Conservation (phyloP, 2,329 filamentous ascomycete genomes). For the Didymella arachidicola region DNA sequence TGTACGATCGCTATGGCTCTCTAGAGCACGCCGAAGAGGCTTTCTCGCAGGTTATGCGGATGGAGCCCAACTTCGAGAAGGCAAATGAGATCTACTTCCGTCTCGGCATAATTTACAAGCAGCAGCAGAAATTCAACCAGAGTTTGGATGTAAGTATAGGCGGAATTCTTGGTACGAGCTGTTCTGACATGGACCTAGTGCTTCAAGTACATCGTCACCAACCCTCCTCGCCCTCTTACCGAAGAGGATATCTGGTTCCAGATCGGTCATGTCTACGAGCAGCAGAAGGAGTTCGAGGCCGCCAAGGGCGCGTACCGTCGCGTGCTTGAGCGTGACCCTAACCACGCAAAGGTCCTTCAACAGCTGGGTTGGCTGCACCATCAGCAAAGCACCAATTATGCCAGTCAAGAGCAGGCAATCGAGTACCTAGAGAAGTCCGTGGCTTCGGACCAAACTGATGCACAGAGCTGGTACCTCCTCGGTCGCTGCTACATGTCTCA, state of each 20-base stretch:
- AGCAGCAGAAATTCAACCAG: slow-evolving; percentile 90
- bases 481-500: slow-evolving; percentile 99
- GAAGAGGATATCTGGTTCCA: slow-evolving; percentile 99
- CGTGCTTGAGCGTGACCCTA: slow-evolving; percentile 91
- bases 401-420: slow-evolving; percentile 93
- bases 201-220: slow-evolving; percentile 96
- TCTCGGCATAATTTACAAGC: slow-evolving; percentile 99
- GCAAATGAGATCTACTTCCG: slow-evolving; percentile 99
- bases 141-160: slow-evolving; percentile 79
- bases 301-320: slow-evolving; percentile 92
- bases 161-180: background rate
- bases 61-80: slow-evolving; percentile 97
- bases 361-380: slow-evolving; percentile 98
- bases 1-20: slow-evolving; percentile 96
- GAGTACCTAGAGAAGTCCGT: slow-evolving; percentile 98
- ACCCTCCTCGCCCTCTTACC: slow-evolving; percentile 88
- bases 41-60: slow-evolving; percentile 98
- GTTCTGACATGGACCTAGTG: slow-evolving; percentile 66
- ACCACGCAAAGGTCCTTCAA: slow-evolving; percentile 96
- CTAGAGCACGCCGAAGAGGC: slow-evolving; percentile 97
- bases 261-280: slow-evolving; percentile 97
- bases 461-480: slow-evolving; percentile 98
- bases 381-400: slow-evolving; percentile 89
- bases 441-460: slow-evolving; percentile 88
- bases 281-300: slow-evolving; percentile 98